A percentile compares a stretch with the other conserved stretches of the same genome.
Conservation (phyloP, 2,329 filamentous ascomycete species). For the Rhinocladiella mackenziei region DNA sequence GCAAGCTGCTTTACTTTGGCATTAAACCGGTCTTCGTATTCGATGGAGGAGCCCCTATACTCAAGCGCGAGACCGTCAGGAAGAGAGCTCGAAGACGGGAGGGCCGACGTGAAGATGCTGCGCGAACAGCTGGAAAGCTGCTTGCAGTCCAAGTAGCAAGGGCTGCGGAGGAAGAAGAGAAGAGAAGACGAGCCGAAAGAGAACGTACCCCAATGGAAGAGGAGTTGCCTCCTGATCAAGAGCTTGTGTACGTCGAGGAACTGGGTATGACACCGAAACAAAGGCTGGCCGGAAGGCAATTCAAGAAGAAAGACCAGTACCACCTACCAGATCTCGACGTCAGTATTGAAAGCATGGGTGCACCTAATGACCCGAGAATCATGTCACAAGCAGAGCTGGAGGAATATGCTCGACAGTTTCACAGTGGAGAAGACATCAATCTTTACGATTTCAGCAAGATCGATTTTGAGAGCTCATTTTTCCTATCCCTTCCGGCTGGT, state of each 20-base stretch:
- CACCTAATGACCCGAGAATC: constrained; percentile 85
- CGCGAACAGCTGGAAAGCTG: constrained; percentile 82
- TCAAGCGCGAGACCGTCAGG: constrained; percentile 88
- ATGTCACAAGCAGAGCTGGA: constrained; percentile 95
- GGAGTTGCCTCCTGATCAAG: constrained; percentile 60
- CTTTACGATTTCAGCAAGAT: constrained; percentile 98
- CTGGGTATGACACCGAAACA: constrained; percentile 74
- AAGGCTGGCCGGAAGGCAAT: constrained; percentile 64
- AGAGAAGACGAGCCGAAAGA: constrained; percentile 54
- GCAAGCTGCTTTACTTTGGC: constrained; percentile 93
- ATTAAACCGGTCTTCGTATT: constrained; percentile 98
- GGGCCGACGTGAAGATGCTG: constrained; percentile 87
- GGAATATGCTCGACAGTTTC: constrained; percentile 87
- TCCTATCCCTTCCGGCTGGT: constrained; percentile 79
- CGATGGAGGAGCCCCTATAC: constrained; percentile 83
- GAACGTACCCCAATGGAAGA: constrained; percentile 51
- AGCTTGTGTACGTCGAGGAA: constrained; percentile 89
- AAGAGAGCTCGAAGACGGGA: constrained; percentile 75
- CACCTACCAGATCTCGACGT: constrained; percentile 82
- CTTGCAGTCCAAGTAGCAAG: constrained; percentile 93
- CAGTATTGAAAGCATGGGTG: constrained; percentile 79
- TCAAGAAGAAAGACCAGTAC: constrained; percentile 90
- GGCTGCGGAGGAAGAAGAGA: constrained; percentile 76
- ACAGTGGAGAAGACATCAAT: constrained; percentile 81
- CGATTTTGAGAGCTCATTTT: constrained; percentile 94